phyloP scores from a whole-genome alignment of 2,329 filamentous ascomycete species.

The Penicillium brevicompactum region DNA sequence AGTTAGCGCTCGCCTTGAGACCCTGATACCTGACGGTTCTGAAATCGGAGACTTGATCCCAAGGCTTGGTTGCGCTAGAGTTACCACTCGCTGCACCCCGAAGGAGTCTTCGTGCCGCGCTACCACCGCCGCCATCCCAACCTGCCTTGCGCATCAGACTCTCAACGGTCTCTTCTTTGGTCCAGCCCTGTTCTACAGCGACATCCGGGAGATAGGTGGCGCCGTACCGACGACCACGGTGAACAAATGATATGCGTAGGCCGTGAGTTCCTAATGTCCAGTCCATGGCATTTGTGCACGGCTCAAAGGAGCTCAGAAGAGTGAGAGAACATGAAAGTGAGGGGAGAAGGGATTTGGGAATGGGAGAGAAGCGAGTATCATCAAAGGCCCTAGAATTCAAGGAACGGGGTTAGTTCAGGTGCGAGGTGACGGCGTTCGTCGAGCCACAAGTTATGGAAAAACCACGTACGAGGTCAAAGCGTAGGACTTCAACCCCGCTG shows the following conservation, averaged over 20 bases:
- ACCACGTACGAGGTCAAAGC: conserved; percentile 71
- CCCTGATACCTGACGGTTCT: conserved; percentile 85
- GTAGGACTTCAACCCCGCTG: conserved; percentile 74
- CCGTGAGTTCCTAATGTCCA: conserved; percentile 89
- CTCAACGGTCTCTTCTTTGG: conserved; percentile 84
- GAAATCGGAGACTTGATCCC: conserved; percentile 74
- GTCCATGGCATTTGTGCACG: conserved; percentile 71
- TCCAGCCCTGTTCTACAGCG: conserved; percentile 90
- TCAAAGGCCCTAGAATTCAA: conserved; percentile 58
- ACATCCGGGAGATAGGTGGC: conserved; percentile 93
- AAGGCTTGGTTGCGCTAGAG: conserved; percentile 47
- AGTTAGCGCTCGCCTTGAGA: conserved; percentile 70
- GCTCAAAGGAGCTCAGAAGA: conserved; percentile 82
- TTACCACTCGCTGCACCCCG: conserved; percentile 39
- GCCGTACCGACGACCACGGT: conserved; percentile 72
- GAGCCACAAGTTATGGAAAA: not conserved
- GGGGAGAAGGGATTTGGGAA: conserved; percentile 52
- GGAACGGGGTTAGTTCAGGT: not conserved
- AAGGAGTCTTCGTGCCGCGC: conserved; percentile 40
- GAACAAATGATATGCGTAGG: conserved; percentile 80
- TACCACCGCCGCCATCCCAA: conserved; percentile 66
- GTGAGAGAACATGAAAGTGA: conserved; percentile 66
- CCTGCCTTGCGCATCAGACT: conserved; percentile 94
- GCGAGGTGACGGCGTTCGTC: not conserved
- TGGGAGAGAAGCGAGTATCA: conserved; percentile 63